A percentile compares a stretch with the other conserved stretches of the same genome.
Conservation (phyloP, 306 rosid species). For the Glycyrrhiza uralensis region DNA sequence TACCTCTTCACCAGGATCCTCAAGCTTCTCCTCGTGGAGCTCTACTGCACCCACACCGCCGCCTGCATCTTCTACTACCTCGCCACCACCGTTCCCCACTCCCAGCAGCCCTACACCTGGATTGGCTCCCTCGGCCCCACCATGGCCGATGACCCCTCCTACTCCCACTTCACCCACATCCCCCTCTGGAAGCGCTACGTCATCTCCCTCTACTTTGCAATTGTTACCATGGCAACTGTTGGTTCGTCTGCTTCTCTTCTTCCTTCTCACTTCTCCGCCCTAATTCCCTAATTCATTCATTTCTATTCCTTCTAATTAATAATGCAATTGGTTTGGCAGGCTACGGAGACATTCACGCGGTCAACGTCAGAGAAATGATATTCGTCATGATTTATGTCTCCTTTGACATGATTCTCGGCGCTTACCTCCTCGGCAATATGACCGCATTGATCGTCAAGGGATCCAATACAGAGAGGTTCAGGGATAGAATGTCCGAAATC, state of each 20-base stretch:
- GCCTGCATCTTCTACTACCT: constrained; percentile 69
- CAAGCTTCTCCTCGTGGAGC: constrained; percentile 61
- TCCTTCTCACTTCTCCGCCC: not conserved
- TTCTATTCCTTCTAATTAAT: no score
- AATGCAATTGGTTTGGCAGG: no score
- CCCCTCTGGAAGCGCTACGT: constrained; percentile 61
- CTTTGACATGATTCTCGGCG: constrained; percentile 67
- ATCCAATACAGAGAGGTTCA: constrained; percentile 61
- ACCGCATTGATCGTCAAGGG: constrained; percentile 65
- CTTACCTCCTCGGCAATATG: constrained; percentile 66
- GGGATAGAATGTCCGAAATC: constrained; percentile 58
- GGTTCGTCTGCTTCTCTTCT: constrained; percentile 12
- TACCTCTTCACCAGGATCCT: constrained; percentile 49
- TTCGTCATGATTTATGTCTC: constrained; percentile 66
- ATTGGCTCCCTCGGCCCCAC: constrained; percentile 65
- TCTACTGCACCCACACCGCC: constrained; percentile 67
- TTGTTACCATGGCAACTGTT: constrained; percentile 72
- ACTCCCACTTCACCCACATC: constrained; percentile 52
- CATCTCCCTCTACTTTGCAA: constrained; percentile 64
- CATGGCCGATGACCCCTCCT: constrained; percentile 58
- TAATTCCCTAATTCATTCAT: not conserved
- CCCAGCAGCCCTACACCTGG: constrained; percentile 63
- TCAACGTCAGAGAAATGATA: constrained; percentile 69
- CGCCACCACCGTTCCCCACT: constrained; percentile 53
- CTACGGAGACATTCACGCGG: constrained; percentile 69